Evolutionary conservation across 257 asterid genomes (phyloP), one percentile per base, ranked within the genome.

Genomic region (Cruciata laevipes): DNA sequence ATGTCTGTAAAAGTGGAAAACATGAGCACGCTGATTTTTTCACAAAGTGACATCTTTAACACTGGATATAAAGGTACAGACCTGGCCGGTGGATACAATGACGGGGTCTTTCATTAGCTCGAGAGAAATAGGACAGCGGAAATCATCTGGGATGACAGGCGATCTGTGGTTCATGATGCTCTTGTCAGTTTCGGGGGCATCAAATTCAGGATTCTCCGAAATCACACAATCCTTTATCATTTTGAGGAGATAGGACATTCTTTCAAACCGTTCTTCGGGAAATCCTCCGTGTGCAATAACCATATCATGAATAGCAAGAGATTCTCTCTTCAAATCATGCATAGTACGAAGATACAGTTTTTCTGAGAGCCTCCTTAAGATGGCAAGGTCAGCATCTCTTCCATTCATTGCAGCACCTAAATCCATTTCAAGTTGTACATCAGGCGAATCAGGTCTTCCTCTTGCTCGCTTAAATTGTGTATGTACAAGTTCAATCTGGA

Each of bases 31-130:
- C 18, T n/a, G 32, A 8, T 1, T 25, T 24, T 5, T 6, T 1
- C 18, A 66, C 44, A 21, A 61, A 69, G 76, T 49, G 18, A 18
- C 65, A 18, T 61, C 47, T 10, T 35, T 33, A 71, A 21, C 69
- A 71, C 66, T 69, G 5, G 78, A 74, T 18, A 14, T 20, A 12
- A 53, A 52, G 55, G 53, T 68, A 67, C 75, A 21, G 47, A 94
- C 99, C 97, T 94, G 99, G 42, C 99, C 99, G 11, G 99, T 90
- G 32, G 99, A 94, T 66, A 94, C 99, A 74, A 90, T 94, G 10
- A 94, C 99, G 18, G 99, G 99, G 79, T 94, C 99, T 75, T 88
- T 89, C 99, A 94, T 94, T 84, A 94, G 83, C 84, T 94, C 99
- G 10, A 94, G 95, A 0, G 99, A 94, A 75, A 94, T 88, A 7